Conservation (phyloP, 192 early-diverging fungal genomes). For the Coemansia sp. region DNA sequence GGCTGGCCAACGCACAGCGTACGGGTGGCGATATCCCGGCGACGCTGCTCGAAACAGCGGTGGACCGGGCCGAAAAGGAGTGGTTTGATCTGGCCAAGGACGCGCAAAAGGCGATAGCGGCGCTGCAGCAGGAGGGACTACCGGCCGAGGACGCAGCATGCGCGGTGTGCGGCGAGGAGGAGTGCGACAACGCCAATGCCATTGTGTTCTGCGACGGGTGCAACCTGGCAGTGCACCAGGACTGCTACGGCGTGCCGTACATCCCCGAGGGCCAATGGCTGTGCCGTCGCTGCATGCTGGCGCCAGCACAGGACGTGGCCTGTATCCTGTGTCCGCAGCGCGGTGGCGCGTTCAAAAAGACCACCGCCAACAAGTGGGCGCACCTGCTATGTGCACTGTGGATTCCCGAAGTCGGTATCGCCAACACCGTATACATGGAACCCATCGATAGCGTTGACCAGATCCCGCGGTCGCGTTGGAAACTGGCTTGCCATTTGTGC, state of each 20-base stretch:
- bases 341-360: slow-evolving; percentile 96
- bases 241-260: slow-evolving; percentile 98
- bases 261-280: slow-evolving; percentile 99
- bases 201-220: slow-evolving; percentile 99
- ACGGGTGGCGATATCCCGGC: slow-evolving; percentile 26
- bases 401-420: slow-evolving; percentile 90
- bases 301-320: slow-evolving; percentile 80
- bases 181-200: slow-evolving; percentile 98
- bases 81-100: slow-evolving; percentile 94
- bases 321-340: slow-evolving; percentile 93
- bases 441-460: slow-evolving; percentile 90
- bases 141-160: slow-evolving; percentile 83
- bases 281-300: slow-evolving; percentile 95
- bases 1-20: slow-evolving; percentile 63
- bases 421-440: slow-evolving; percentile 95
- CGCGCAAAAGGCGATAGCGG: slow-evolving; percentile 63
- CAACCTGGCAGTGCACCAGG: slow-evolving; percentile 98
- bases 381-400: slow-evolving; percentile 94
- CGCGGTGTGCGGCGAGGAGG: slow-evolving; percentile 96
- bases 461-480: slow-evolving; percentile 88
- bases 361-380: slow-evolving; percentile 88
- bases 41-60: slow-evolving; percentile 73
- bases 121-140: slow-evolving; percentile 51
- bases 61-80: slow-evolving; percentile 92
- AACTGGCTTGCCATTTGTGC: slow-evolving; percentile 85